Evolutionary conservation across 2,329 filamentous ascomycete genomes (phyloP).

Genomic region (Fusarium tjaetaba): DNA sequence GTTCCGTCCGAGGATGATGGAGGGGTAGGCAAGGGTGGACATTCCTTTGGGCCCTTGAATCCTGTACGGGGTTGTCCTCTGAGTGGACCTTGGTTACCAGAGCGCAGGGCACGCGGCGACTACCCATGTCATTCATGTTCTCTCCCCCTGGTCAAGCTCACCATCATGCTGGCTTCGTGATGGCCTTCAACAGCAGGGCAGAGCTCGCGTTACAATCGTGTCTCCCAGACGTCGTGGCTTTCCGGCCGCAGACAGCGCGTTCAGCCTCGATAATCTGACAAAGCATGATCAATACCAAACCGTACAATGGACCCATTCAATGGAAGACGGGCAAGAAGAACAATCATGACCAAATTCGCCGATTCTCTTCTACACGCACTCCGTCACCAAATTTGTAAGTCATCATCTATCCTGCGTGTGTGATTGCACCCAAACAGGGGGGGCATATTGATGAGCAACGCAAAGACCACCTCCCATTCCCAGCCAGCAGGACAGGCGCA

Average conservation of each 20-base stretch:
- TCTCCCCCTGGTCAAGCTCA: slow-evolving; percentile 37
- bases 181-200: slow-evolving; percentile 32
- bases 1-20: slow-evolving; percentile 6
- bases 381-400: slow-evolving; percentile 42
- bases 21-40: slow-evolving; percentile 21
- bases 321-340: background rate
- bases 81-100: slow-evolving; percentile 27
- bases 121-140: slow-evolving; percentile 29
- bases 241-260: slow-evolving; percentile 19
- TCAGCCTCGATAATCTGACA: background rate
- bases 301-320: background rate
- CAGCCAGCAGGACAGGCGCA: slow-evolving; percentile 19
- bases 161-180: slow-evolving; percentile 41
- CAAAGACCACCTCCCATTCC: slow-evolving; percentile 33
- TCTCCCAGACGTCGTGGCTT: slow-evolving; percentile 21
- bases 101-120: slow-evolving; percentile 36
- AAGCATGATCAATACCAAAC: background rate
- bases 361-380: slow-evolving; percentile 17
- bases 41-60: slow-evolving; percentile 42
- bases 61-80: slow-evolving; percentile 35
- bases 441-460: slow-evolving; percentile 36
- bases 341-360: background rate
- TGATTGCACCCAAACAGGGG: slow-evolving; percentile 39
- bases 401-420: slow-evolving; percentile 5
- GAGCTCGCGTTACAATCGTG: slow-evolving; percentile 27